Conservation (phyloP, 2,329 filamentous ascomycete genomes). For the Stagonosporopsis rhizophila region DNA sequence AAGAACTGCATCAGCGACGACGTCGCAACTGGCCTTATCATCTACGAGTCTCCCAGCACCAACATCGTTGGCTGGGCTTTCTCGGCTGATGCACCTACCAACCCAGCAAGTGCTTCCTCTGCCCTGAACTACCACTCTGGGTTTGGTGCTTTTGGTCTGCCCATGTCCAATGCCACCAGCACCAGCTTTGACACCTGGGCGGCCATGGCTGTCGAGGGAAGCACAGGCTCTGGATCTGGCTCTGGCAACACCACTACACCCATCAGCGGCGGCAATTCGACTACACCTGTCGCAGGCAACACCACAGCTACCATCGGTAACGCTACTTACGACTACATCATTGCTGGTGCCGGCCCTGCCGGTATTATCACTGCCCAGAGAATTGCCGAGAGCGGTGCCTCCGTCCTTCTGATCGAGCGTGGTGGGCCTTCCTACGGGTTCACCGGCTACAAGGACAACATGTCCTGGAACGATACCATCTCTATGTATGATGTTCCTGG, state of each 20-base stretch:
- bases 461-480: slow-evolving; percentile 46
- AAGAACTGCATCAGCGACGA: slow-evolving; percentile 44
- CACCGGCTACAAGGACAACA: slow-evolving; percentile 37
- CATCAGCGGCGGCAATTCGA: slow-evolving; percentile 34
- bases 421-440: slow-evolving; percentile 47
- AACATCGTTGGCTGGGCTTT: slow-evolving; percentile 46
- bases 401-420: slow-evolving; percentile 63
- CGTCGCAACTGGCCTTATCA: slow-evolving; percentile 25
- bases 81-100: slow-evolving; percentile 34
- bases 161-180: slow-evolving; percentile 38
- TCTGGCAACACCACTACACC: slow-evolving; percentile 37
- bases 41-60: slow-evolving; percentile 31
- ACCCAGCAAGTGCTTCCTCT: slow-evolving; percentile 31
- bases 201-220: slow-evolving; percentile 37
- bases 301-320: slow-evolving; percentile 47
- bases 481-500: slow-evolving; percentile 50
- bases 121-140: slow-evolving; percentile 43
- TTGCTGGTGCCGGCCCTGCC: slow-evolving; percentile 66
- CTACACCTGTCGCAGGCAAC: slow-evolving; percentile 35
- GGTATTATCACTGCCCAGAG: slow-evolving; percentile 66
- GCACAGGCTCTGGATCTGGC: slow-evolving; percentile 22
- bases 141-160: slow-evolving; percentile 44
- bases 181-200: slow-evolving; percentile 46
- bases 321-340: slow-evolving; percentile 65
- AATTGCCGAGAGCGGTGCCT: slow-evolving; percentile 68